Evolutionary conservation across 176 grass and related monocot genomes (phyloP), one percentile per base, ranked within the genome.

Genomic region (Tuctoria greenei): DNA sequence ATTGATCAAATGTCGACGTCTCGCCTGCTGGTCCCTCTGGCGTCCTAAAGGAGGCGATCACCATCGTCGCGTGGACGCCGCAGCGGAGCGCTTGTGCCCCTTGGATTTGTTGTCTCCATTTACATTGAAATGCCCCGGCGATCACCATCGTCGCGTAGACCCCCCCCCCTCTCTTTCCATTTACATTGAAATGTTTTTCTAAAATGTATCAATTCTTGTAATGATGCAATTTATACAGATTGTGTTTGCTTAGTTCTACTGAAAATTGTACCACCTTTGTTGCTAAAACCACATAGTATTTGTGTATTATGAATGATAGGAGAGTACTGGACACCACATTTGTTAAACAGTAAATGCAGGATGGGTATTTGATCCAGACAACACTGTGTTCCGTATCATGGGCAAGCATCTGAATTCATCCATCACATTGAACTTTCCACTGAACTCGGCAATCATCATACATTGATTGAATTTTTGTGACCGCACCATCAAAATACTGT

Each of bases 191-290:
- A 59, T 52, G 52, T 2, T 51, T 79, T 47, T 81, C 7, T 37
- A 13, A 71, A 80, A 63, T 23, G 27, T 35, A 44, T 57, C 43
- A 69, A 73, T 51, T 84, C 46, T 72, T 15, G 3, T 9, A 21
- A 46, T 24, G 27, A 45, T n/a, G 38, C 24, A 75, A 40, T 54
- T 31, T 60, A 64, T 77, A 28, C 23, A 71, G 64, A 64, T 70
- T 49, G n/a, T 46, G 1, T 38, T 64, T 72, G 40, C 39, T 77
- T 25, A 67, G 34, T 61, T 35, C 21, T n/a, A 18, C 40, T 65
- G 17, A 64, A 56, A 37, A 16, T 18, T 20, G 7, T 69, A 75
- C 16, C 25, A 44, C 45, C 27, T 77, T 65, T 27, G 17, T 37
- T 62, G 38, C 18, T 75, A 18, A 10, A 56, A 50, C 16, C 2